These are phyloP conservation scores for Salix caprea DNA, from an alignment of 345 rosid genomes.

Conservation along the genomic window DNA sequence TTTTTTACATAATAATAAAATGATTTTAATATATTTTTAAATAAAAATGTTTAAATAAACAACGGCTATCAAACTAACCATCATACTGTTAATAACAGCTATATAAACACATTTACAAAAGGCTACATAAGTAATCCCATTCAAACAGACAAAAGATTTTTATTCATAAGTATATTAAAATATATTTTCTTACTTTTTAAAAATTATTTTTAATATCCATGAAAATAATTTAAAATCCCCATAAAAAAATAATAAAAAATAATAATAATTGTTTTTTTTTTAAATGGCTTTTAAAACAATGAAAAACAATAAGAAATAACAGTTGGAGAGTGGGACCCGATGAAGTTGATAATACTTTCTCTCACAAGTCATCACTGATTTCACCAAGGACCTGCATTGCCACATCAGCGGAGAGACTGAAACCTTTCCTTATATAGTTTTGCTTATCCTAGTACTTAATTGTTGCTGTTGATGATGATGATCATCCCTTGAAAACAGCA, in stretches of 20 bases:
- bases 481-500: background rate
- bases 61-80: no score
- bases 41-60: no score
- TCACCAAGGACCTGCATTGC: constrained; percentile 6
- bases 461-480: background rate
- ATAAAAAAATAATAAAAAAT: no score
- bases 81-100: no score
- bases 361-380: constrained; percentile 1
- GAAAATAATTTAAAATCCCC: no score
- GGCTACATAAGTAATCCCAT: constrained; percentile 3
- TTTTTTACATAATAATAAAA: no score
- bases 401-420: constrained; percentile 10
- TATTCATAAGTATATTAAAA: no score
- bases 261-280: no score
- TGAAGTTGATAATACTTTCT: background rate
- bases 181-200: no score
- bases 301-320: constrained; percentile 23
- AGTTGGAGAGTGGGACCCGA: constrained; percentile 20
- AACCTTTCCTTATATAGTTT: background rate
- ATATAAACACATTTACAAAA: background rate
- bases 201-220: no score
- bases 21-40: no score
- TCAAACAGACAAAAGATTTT: constrained; percentile 3
- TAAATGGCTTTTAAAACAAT: no score
- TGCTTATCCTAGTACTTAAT: background rate